Evolutionary conservation across 2,329 filamentous ascomycete genomes (phyloP).

Genomic region (Fusarium pseudoanthophilum): DNA sequence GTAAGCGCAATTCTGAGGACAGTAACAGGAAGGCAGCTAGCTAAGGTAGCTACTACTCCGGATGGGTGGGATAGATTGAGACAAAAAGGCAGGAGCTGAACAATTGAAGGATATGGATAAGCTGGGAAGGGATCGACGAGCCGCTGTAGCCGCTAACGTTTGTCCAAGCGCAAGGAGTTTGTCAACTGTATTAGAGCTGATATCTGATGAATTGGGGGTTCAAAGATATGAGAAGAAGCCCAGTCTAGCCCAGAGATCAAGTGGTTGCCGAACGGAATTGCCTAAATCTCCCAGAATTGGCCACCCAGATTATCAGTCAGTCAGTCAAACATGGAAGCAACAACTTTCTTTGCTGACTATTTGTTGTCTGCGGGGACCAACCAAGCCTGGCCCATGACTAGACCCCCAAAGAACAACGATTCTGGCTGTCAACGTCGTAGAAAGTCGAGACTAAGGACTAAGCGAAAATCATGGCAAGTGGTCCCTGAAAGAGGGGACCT

Average conservation of each 20-base stretch:
- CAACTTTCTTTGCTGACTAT: neutral
- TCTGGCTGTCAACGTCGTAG: neutral
- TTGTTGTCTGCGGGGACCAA: slow-evolving; percentile 13
- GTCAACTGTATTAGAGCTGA: neutral
- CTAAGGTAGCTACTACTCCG: neutral
- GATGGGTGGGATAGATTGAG: slow-evolving; percentile 13
- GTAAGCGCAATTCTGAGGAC: neutral
- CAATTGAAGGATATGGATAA: slow-evolving; percentile 10
- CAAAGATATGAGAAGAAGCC: neutral
- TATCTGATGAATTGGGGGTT: slow-evolving; percentile 1
- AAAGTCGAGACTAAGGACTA: neutral
- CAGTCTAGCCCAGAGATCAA: neutral
- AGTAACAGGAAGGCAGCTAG: slow-evolving; percentile 3
- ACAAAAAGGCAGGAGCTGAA: slow-evolving; percentile 3
- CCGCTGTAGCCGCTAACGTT: slow-evolving; percentile 28
- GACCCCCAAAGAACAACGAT: slow-evolving; percentile 1
- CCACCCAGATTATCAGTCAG: neutral
- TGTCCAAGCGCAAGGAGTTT: slow-evolving; percentile 9
- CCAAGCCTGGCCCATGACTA: slow-evolving; percentile 26
- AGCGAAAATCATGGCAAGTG: neutral
- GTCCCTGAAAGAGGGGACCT: slow-evolving; percentile 2
- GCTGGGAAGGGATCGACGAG: slow-evolving; percentile 30
- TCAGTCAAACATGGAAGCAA: slow-evolving; percentile 8
- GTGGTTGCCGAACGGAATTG: slow-evolving; percentile 3
- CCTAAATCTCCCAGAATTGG: slow-evolving; percentile 9